phyloP scores from a whole-genome alignment of 805 yeast species.

The Wickerhamomyces hampshirensis region DNA sequence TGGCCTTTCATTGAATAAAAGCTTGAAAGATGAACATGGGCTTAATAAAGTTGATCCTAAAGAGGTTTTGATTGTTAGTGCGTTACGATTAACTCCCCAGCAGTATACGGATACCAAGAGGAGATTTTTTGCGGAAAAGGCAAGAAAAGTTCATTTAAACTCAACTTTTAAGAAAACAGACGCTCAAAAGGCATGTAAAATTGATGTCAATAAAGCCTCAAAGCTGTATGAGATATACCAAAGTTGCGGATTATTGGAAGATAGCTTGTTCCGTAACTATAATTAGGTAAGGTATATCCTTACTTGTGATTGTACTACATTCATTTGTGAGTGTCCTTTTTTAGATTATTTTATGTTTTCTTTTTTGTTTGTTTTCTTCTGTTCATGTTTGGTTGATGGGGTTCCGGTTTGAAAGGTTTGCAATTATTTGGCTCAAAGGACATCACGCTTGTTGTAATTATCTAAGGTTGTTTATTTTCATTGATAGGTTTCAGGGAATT shows the following conservation, averaged over 20 bases:
- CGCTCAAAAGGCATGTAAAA: conserved; percentile 95
- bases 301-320: no score
- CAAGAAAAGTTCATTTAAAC: conserved; percentile 61
- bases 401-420: no score
- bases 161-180: conserved; percentile 92
- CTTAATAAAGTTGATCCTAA: conserved; percentile 6
- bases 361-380: no score
- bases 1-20: conserved; percentile 8
- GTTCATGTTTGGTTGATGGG: no score
- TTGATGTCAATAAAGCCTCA: conserved; percentile 95
- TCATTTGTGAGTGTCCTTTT: no score
- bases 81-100: conserved; percentile 19
- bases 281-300: no score
- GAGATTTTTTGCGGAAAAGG: conserved; percentile 85
- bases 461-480: no score
- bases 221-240: conserved; percentile 87
- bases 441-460: no score
- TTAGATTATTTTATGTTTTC: no score
- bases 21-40: conserved; percentile 10
- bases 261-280: no score
- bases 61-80: conserved; percentile 13
- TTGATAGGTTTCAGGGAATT: no score
- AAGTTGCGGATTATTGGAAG: conserved; percentile 87
- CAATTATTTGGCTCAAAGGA: no score
- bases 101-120: conserved; percentile 56